phyloP scores from a whole-genome alignment of 2,329 filamentous ascomycete genomes.

The Colletotrichum sublineola region DNA sequence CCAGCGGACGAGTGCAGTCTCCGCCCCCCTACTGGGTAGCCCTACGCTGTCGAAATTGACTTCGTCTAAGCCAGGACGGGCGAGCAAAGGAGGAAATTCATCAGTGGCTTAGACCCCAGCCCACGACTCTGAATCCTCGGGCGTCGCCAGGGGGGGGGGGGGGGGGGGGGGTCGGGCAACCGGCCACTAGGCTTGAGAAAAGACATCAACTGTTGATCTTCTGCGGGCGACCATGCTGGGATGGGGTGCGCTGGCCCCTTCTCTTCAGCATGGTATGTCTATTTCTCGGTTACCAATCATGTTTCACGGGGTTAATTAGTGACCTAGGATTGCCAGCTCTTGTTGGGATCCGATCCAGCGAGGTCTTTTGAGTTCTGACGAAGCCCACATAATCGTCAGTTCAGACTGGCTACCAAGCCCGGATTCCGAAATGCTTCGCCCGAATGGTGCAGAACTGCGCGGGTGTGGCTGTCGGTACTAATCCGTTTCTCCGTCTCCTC shows the following conservation, averaged over 20 bases:
- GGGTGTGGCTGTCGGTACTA: constrained; percentile 13
- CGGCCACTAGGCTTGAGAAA: constrained; percentile 3
- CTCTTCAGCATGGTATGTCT: constrained; percentile 6
- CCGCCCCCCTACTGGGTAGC: constrained; percentile 4
- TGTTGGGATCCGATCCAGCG: constrained; percentile 25
- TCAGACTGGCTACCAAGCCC: constrained; percentile 12
- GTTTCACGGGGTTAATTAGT: not conserved
- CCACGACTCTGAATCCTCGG: constrained; percentile 23
- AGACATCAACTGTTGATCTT: not conserved
- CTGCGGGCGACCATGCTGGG: not conserved
- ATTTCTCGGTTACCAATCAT: constrained; percentile 15
- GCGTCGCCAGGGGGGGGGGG: not conserved
- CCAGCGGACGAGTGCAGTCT: not conserved
- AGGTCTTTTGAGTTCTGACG: constrained; percentile 37
- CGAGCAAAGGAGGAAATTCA: not conserved
- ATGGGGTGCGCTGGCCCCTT: not conserved
- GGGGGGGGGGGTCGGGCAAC: not conserved
- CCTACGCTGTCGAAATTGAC: constrained; percentile 13
- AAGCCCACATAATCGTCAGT: constrained; percentile 1
- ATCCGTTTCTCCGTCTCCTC: not conserved
- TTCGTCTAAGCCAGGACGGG: constrained; percentile 5
- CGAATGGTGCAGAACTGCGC: constrained; percentile 7
- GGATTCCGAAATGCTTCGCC: constrained; percentile 9
- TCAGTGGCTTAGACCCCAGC: not conserved
- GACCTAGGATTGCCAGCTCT: not conserved